Percentiles rank a stretch among this genome's conserved stretches.
These are phyloP conservation scores for Phaeosphaeria sp. DNA, from an alignment of 2,329 filamentous ascomycete genomes.

Conservation along the genomic window DNA sequence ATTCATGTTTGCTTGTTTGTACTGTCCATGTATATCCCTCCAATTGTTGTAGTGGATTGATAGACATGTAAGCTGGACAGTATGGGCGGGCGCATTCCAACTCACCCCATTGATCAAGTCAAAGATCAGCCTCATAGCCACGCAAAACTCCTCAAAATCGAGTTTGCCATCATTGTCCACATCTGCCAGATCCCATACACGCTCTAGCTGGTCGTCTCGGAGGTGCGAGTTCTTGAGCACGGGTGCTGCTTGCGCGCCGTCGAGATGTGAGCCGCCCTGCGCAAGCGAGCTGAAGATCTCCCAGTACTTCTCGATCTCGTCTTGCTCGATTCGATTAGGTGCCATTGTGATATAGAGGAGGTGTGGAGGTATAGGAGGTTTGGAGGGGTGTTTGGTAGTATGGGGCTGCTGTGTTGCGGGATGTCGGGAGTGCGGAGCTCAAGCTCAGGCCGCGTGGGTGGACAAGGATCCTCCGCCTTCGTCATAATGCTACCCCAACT, in stretches of 20 bases:
- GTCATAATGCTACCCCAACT: no score
- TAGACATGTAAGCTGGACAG: background rate
- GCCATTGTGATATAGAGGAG: conserved; percentile 35
- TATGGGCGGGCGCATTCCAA: background rate
- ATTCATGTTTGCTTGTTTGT: background rate
- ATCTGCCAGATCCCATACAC: conserved; percentile 96
- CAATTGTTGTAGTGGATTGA: background rate
- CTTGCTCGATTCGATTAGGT: conserved; percentile 69
- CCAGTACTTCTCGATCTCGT: conserved; percentile 80
- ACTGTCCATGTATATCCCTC: no score
- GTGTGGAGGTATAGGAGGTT: background rate
- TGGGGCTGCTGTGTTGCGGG: background rate
- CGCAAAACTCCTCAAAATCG: conserved; percentile 99
- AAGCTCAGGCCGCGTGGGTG: no score
- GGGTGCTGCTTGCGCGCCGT: conserved; percentile 72
- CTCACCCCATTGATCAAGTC: conserved; percentile 91
- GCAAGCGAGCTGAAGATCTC: conserved; percentile 77
- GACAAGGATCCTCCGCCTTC: background rate
- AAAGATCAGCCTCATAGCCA: conserved; percentile 97
- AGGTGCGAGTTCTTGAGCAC: conserved; percentile 77
- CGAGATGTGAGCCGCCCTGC: conserved; percentile 69
- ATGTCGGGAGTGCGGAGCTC: background rate
- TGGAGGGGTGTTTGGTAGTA: background rate
- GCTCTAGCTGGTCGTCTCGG: conserved; percentile 85
- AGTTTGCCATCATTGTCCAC: conserved; percentile 97